Base-by-base conservation (phyloP, 1,139 yeast genomes). In the Trichomonascaceae sp. region DNA sequence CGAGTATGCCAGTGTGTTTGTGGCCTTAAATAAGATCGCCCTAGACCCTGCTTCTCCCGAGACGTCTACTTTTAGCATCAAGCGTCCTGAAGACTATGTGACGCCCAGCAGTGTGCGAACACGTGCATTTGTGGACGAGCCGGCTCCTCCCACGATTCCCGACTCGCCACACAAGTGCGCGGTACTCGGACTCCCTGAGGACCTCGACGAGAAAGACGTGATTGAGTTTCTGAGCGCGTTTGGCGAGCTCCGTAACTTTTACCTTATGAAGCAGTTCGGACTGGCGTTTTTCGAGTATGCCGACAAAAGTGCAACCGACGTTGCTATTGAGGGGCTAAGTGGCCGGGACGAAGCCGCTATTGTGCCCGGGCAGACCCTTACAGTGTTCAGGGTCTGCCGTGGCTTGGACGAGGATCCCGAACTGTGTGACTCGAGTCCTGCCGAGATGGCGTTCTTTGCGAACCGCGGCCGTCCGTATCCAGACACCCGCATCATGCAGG, bases 71-170 rank as follows among this genome's bases (percentile, higher is more conserved):
- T 47, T 75, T 11, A 46, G 42, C 2, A 48, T 76, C 3, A 43
- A 53, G 6, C 63, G 93, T 45, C 89, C 92, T 1, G 57, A 60
- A n/a, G 78, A 74, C 39, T 81, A 76, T 45, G 65, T 77, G 17
- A 65, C 69, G 8, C 62, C 65, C 2, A 20, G 20, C 11, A 18
- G 18, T 5, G 23, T 18, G 4, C 36, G 31, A 4, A 43, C 38
- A 5, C 50, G 50, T 2, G 51, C 51, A 6, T 37, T 53, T 5
- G 57, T 47, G 11, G 59, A 53, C 9, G 43, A 39, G 3, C 37
- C 30, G 9, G 38, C 33, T 13, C 31, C 38, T 26, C 37, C 9
- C 22, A 29, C 5, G 13, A 49, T 54, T 17, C 46, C 51, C 3
- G 65, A 61, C 31, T 48, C 57, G 11, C 43, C 47, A 4, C 42